Conservation (phyloP, 345 rosid species). For the Eutrema yunnanense region DNA sequence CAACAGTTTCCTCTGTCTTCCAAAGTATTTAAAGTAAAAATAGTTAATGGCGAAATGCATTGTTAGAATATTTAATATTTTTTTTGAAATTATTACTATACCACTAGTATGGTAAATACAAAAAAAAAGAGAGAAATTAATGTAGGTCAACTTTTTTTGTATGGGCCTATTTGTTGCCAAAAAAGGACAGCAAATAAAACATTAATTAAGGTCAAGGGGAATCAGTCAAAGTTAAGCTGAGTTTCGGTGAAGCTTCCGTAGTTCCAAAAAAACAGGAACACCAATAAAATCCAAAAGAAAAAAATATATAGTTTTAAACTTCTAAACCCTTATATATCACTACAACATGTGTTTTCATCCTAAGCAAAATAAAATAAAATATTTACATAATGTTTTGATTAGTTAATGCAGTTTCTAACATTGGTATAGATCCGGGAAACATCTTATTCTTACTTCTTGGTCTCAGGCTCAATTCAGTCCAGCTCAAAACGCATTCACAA, state of each 20-base stretch:
- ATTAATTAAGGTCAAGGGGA: not conserved
- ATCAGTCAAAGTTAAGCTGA: not conserved
- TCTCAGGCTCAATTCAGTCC: too few species aligned
- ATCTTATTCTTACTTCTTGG: too few species aligned
- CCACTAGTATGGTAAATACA: too few species aligned
- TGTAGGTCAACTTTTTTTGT: not conserved
- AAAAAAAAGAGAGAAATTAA: not conserved
- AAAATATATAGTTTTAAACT: not conserved
- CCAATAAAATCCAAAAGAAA: not conserved
- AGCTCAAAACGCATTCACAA: too few species aligned
- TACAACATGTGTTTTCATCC: not conserved
- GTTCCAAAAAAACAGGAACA: not conserved
- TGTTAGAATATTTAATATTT: not conserved
- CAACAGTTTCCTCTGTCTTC: not conserved
- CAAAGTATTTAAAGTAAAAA: not conserved
- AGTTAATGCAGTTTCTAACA: not conserved
- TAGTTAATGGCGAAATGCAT: not conserved
- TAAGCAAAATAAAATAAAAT: not conserved
- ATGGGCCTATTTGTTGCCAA: not conserved
- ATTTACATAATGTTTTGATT: not conserved
- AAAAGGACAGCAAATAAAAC: not conserved
- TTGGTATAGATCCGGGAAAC: too few species aligned
- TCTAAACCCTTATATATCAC: not conserved
- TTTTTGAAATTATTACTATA: not conserved
- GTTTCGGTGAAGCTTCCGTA: not conserved